A percentile compares a stretch with the other conserved stretches of the same genome.
Conservation (phyloP, 169 alveolate species). For the Cryptosporidium ubiquitum region DNA sequence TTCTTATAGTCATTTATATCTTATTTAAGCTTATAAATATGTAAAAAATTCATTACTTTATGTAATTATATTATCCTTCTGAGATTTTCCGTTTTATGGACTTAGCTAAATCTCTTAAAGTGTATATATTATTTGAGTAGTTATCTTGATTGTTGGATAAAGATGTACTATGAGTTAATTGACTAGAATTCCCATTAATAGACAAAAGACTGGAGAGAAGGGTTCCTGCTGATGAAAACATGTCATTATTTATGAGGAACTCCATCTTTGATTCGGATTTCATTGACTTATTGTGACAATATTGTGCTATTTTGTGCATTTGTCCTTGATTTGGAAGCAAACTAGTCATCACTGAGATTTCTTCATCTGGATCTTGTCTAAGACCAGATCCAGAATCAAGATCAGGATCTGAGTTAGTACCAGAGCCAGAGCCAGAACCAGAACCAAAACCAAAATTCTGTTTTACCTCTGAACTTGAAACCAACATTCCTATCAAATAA, state of each 20-base stretch:
- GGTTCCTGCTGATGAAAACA: conserved; percentile 70
- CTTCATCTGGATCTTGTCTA: not conserved
- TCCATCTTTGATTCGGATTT: conserved; percentile 45
- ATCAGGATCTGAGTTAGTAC: not conserved
- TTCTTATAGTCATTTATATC: not conserved
- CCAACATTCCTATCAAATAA: conserved; percentile 44
- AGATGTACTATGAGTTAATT: not conserved
- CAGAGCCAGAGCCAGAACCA: not conserved
- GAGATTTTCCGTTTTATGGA: not conserved
- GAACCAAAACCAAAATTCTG: not conserved
- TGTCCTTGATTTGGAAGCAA: conserved; percentile 49
- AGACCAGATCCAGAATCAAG: not conserved
- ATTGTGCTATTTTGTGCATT: conserved; percentile 47
- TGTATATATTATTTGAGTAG: conserved; percentile 8
- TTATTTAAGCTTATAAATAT: too few species aligned
- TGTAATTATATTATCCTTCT: not conserved
- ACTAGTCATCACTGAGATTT: not conserved
- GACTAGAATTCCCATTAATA: not conserved
- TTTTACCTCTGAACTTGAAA: not conserved
- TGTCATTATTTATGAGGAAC: conserved; percentile 17
- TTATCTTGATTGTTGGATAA: not conserved
- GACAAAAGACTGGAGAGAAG: conserved; percentile 46
- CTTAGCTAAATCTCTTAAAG: conserved; percentile 28
- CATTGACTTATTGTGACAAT: conserved; percentile 22
- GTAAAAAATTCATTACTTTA: too few species aligned